Percentiles rank a stretch among this genome's conserved stretches.
phyloP scores from a whole-genome alignment of 2,329 filamentous ascomycete genomes.

The Amauroascus niger region DNA sequence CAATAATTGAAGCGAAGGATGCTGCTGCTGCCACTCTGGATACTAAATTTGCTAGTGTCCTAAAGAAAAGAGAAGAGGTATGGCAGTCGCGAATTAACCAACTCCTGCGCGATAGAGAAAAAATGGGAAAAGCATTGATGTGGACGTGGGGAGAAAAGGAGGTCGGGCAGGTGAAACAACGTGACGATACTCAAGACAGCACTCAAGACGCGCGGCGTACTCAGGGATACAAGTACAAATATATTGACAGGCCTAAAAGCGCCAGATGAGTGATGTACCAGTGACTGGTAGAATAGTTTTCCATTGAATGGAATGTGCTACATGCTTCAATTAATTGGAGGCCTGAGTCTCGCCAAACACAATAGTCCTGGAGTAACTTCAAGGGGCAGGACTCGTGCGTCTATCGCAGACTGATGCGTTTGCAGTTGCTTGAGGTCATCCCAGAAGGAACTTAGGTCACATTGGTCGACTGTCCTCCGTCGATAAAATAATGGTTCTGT shows the following conservation, averaged over 20 bases:
- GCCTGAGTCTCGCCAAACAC: too few species aligned
- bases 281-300: not conserved
- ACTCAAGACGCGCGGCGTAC: not conserved
- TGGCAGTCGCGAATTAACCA: constrained; percentile 36
- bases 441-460: too few species aligned
- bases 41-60: constrained; percentile 31
- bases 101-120: constrained; percentile 34
- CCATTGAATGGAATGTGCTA: not conserved
- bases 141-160: constrained; percentile 36
- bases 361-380: too few species aligned
- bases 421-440: too few species aligned
- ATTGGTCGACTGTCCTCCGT: too few species aligned
- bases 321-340: too few species aligned
- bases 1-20: constrained; percentile 33
- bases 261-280: not conserved
- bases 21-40: constrained; percentile 33
- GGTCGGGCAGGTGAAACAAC: constrained; percentile 22
- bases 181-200: constrained; percentile 18
- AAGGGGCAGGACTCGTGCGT: too few species aligned
- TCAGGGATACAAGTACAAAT: constrained; percentile 35
- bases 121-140: constrained; percentile 34
- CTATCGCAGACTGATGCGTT: too few species aligned
- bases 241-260: constrained; percentile 20
- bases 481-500: too few species aligned
- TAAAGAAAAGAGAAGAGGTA: constrained; percentile 36